Evolutionary conservation across 768 basidiomycete genomes (phyloP).

Genomic region (Russula vinacea): DNA sequence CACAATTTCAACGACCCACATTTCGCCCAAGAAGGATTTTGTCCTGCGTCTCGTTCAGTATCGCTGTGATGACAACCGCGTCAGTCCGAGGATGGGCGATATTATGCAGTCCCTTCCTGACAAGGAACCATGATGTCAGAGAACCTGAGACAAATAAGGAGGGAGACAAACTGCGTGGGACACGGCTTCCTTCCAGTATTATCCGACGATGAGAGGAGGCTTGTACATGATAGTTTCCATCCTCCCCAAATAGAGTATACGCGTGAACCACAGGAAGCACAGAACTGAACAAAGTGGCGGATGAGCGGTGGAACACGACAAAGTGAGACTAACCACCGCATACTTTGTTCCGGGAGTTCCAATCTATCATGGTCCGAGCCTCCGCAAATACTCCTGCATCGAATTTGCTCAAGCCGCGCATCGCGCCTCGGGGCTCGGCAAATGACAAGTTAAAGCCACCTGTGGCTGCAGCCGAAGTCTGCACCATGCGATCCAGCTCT

Average conservation of each 20-base stretch:
- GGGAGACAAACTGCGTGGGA: constrained; percentile 57
- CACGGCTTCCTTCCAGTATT: constrained; percentile 63
- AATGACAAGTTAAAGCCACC: constrained; percentile 51
- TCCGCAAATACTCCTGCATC: constrained; percentile 74
- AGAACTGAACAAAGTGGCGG: constrained; percentile 56
- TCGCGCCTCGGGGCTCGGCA: constrained; percentile 59
- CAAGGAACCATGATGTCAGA: constrained; percentile 22
- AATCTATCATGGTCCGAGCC: constrained; percentile 82
- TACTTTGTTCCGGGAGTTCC: constrained; percentile 89
- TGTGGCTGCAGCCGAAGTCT: constrained; percentile 39
- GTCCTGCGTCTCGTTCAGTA: constrained; percentile 74
- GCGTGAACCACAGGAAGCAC: constrained; percentile 79
- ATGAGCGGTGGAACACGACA: constrained; percentile 1
- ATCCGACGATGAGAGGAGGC: constrained; percentile 71
- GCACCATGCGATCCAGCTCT: constrained; percentile 44
- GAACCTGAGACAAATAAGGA: constrained; percentile 9
- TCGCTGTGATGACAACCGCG: constrained; percentile 88
- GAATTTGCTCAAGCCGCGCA: constrained; percentile 55
- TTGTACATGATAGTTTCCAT: constrained; percentile 86
- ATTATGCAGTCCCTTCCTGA: constrained; percentile 82
- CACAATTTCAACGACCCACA: constrained; percentile 43
- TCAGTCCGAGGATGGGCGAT: constrained; percentile 80
- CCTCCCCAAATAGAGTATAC: constrained; percentile 90
- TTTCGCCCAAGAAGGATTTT: constrained; percentile 85
- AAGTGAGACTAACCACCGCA: constrained; percentile 24